Conservation (phyloP, 805 yeast species). For the Candida pseudofarinosa region DNA sequence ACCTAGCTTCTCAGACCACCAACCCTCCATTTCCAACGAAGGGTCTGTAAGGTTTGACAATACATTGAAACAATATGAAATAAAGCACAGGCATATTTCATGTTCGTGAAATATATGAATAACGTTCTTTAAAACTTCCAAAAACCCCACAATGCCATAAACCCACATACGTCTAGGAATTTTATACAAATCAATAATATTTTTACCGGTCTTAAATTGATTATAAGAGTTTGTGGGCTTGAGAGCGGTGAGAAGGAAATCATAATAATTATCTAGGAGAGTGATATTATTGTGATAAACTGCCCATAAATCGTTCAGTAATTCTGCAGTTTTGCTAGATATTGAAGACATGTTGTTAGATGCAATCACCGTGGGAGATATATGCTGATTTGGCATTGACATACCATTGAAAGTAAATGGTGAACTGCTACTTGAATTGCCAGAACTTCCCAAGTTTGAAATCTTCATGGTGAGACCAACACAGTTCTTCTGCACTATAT, state of each 20-base stretch:
- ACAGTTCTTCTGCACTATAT: conserved; percentile 67
- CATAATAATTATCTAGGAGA: conserved; percentile 66
- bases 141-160: conserved; percentile 76
- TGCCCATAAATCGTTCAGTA: conserved; percentile 62
- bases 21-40: conserved; percentile 54
- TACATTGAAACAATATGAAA: conserved; percentile 65
- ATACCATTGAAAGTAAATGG: conserved; percentile 11
- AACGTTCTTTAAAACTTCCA: conserved; percentile 72
- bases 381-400: conserved; percentile 10
- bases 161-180: conserved; percentile 82
- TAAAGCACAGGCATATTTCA: conserved; percentile 72
- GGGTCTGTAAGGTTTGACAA: conserved; percentile 53
- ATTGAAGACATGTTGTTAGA: conserved; percentile 12
- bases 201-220: conserved; percentile 67
- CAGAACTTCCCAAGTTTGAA: conserved; percentile 24
- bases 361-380: conserved; percentile 9
- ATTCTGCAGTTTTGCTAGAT: conserved; percentile 41
- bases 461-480: conserved; percentile 53
- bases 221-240: conserved; percentile 51
- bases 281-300: conserved; percentile 66
- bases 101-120: conserved; percentile 71
- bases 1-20: conserved; percentile 86
- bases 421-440: conserved; percentile 2
- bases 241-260: conserved; percentile 65
- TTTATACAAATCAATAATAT: conserved; percentile 71